These are phyloP conservation scores for Verbena officinalis DNA, from an alignment of 257 asterid species.

Conservation along the genomic window DNA sequence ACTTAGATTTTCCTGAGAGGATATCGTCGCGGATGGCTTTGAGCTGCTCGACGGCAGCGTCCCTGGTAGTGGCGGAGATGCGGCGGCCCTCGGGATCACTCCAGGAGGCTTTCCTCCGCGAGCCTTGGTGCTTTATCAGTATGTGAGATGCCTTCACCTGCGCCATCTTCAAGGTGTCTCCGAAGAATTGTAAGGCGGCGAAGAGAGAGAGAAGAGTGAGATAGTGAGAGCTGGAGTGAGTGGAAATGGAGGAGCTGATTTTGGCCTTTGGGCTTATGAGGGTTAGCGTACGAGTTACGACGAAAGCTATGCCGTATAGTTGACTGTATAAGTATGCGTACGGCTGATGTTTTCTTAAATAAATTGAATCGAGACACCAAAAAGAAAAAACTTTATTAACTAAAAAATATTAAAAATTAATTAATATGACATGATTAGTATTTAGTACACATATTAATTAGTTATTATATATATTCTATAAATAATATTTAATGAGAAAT, in stretches of 20 bases:
- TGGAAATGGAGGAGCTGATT: not conserved
- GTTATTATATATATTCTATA: too few relatives aligned
- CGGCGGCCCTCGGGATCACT: slow-evolving; percentile 88
- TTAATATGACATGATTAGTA: too few relatives aligned
- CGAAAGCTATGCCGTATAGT: not conserved
- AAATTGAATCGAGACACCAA: too few relatives aligned
- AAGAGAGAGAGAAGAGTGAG: slow-evolving; percentile 11
- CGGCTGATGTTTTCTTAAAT: too few relatives aligned
- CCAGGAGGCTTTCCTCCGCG: slow-evolving; percentile 91
- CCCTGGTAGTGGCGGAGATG: slow-evolving; percentile 74
- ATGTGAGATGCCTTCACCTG: slow-evolving; percentile 88
- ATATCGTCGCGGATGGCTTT: slow-evolving; percentile 65
- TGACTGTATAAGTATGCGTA: too few relatives aligned
- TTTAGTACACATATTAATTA: too few relatives aligned
- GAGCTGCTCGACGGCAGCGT: slow-evolving; percentile 71
- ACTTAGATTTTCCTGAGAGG: slow-evolving; percentile 66
- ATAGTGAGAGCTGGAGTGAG: not conserved
- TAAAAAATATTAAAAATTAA: too few relatives aligned
- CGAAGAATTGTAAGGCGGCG: slow-evolving; percentile 16
- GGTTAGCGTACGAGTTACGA: slow-evolving; percentile 34
- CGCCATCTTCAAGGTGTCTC: slow-evolving; percentile 32
- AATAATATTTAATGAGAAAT: too few relatives aligned
- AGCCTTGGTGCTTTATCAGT: slow-evolving; percentile 89
- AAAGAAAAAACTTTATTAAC: too few relatives aligned
- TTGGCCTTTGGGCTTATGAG: not conserved